Base-by-base conservation (phyloP, 805 yeast genomes). In the Saccharomycopsis vini region DNA sequence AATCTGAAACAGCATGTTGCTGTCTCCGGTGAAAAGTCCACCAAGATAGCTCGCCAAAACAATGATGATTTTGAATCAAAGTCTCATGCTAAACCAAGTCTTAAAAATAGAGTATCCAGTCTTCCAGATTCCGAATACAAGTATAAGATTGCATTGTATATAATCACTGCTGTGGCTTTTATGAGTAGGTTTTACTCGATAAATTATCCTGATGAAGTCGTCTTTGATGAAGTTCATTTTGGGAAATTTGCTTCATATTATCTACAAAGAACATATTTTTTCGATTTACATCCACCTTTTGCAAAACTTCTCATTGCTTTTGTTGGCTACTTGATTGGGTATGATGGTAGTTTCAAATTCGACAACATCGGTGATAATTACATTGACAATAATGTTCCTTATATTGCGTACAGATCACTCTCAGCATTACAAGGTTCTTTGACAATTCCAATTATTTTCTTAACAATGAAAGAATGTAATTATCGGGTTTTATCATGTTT, bases 281-380 rank as follows among this genome's bases (percentile, higher is more conserved):
- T 92, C 57, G 99, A 92, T 64, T 77, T 92, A 42, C 99, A 92
- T 64, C 99, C 99, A 7, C 99, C 99, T 19, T 86, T 92, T 62
- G 98, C 95, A 43, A 92, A 92, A 62, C 70, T 92, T 60, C 69
- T 89, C 53, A 86, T 90, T 63, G 97, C 97, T 0, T 72, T 79
- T 46, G 86, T 81, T 32, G 99, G 98, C 35, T 87, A 81, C 71
- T 55, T 92, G 20, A 77, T 81, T 41, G 96, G 97, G 2, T 92
- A 86, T 61, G 79, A 82, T 56, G 99, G 99, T n/a, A 62, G 73
- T 10, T 92, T 88, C 71, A 86, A 88, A 62, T 92, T 90, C 56
- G 95, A 88, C 50, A 77, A 73, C 56, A 89, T 89, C 62, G 97
- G 97, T 35, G 84, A 83, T 53, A 72, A 76, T 47, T 92, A 88